phyloP scores from a whole-genome alignment of 1,284 basidiomycete species.

The Puccinia coronata region DNA sequence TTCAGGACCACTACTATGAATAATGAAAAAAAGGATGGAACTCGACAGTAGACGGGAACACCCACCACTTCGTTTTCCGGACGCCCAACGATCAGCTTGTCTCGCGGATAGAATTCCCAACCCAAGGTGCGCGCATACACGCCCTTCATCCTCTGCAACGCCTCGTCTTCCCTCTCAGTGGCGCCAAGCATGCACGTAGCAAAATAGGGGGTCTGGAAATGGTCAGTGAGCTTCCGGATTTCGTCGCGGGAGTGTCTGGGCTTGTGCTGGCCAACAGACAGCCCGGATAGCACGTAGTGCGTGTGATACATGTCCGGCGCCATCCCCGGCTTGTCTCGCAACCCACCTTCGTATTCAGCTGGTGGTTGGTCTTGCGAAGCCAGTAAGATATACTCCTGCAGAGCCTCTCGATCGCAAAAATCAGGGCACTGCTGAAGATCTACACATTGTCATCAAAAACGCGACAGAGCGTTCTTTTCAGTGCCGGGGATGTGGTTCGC shows the following conservation, averaged over 20 bases:
- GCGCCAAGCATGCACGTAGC: neutral
- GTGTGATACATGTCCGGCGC: slow-evolving; percentile 84
- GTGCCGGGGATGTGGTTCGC: neutral
- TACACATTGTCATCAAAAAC: neutral
- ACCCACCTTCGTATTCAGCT: slow-evolving; percentile 18
- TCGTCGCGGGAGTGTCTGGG: slow-evolving; percentile 5
- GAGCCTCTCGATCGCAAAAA: slow-evolving; percentile 55
- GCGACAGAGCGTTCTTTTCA: neutral
- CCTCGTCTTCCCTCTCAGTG: neutral
- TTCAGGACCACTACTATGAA: neutral
- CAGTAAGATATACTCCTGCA: slow-evolving; percentile 58
- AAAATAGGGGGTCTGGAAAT: neutral
- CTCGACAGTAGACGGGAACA: neutral
- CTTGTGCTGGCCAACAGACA: slow-evolving; percentile 79
- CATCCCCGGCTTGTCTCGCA: slow-evolving; percentile 37
- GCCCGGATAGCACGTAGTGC: slow-evolving; percentile 80
- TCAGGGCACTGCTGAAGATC: neutral
- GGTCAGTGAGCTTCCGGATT: neutral
- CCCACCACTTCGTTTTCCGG: slow-evolving; percentile 12
- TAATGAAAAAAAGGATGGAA: neutral
- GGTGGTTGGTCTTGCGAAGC: slow-evolving; percentile 54
- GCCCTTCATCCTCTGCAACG: slow-evolving; percentile 16
- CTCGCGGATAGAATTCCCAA: neutral
- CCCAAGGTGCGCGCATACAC: slow-evolving; percentile 12
- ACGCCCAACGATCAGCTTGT: slow-evolving; percentile 7